phyloP scores from a whole-genome alignment of 495 filamentous ascomycete genomes.

The Penicillium coffeae region DNA sequence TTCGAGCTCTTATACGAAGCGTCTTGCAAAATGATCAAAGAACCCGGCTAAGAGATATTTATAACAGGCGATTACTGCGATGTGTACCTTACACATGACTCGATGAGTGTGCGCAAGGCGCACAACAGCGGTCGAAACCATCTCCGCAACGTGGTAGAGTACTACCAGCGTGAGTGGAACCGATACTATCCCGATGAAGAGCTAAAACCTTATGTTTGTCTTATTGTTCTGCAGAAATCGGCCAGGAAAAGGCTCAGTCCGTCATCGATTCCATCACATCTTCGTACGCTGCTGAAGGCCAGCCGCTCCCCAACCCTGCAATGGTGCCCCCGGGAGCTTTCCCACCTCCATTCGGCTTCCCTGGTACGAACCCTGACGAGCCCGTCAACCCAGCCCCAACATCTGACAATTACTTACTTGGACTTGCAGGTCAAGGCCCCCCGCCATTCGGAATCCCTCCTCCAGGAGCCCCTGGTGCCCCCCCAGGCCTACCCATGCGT shows the following conservation, averaged over 20 bases:
- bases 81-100: constrained; percentile 99
- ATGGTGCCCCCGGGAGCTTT: constrained; percentile 52
- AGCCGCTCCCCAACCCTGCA: constrained; percentile 78
- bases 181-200: no score
- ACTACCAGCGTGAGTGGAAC: constrained; percentile 90
- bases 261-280: constrained; percentile 97
- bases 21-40: constrained; percentile 4
- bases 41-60: constrained; percentile 6
- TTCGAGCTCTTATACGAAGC: constrained; percentile 1
- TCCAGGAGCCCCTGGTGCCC: constrained; percentile 37
- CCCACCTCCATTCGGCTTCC: constrained; percentile 54
- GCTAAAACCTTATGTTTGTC: no score
- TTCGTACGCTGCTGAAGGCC: constrained; percentile 90
- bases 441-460: constrained; percentile 54
- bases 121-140: constrained; percentile 97
- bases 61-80: constrained; percentile 94
- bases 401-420: no score
- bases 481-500: constrained; percentile 44
- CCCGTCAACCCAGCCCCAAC: constrained; percentile 1
- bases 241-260: constrained; percentile 95
- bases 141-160: constrained; percentile 93
- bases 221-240: constrained; percentile 64
- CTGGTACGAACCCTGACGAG: constrained; percentile 45
- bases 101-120: constrained; percentile 97
- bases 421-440: constrained; percentile 52